Evolutionary conservation across 371 early-diverging fungal genomes (phyloP).

Genomic region (Amoeboaphelidium protococcarum): DNA sequence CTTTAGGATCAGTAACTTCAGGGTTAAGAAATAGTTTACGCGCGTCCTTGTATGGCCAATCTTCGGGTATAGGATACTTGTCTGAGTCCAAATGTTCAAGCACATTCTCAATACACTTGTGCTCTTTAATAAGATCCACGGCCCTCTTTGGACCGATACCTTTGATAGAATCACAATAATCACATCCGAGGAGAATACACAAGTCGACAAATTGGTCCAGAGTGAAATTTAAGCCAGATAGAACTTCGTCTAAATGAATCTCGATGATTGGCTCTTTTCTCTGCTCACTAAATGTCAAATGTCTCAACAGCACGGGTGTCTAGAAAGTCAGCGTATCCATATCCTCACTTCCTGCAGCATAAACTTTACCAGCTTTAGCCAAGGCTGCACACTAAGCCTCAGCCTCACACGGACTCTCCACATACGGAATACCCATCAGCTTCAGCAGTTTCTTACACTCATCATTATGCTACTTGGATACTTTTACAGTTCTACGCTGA

Average conservation of each 20-base stretch:
- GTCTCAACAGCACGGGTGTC: slow-evolving; percentile 71
- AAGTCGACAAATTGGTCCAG: slow-evolving; percentile 84
- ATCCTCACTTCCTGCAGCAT: slow-evolving; percentile 96
- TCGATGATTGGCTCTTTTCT: slow-evolving; percentile 85
- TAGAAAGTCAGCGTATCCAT: slow-evolving; percentile 98
- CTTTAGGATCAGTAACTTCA: slow-evolving; percentile 35
- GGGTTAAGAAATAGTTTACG: slow-evolving; percentile 68
- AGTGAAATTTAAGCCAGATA: slow-evolving; percentile 54
- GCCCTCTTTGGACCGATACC: slow-evolving; percentile 17
- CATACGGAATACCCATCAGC: slow-evolving; percentile 92
- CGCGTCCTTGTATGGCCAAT: slow-evolving; percentile 80
- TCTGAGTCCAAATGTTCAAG: slow-evolving; percentile 39
- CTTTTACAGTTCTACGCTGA: slow-evolving; percentile 73
- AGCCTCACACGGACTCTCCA: slow-evolving; percentile 96
- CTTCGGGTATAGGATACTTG: slow-evolving; percentile 48
- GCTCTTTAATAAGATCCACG: slow-evolving; percentile 58
- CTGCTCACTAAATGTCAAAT: slow-evolving; percentile 77
- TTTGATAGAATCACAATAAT: slow-evolving; percentile 89
- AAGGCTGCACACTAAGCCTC: slow-evolving; percentile 97
- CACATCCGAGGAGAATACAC: slow-evolving; percentile 97
- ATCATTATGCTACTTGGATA: slow-evolving; percentile 78
- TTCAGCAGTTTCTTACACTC: slow-evolving; percentile 75
- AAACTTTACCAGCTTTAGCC: slow-evolving; percentile 65
- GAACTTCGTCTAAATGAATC: slow-evolving; percentile 48
- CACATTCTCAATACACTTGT: slow-evolving; percentile 63